Conservation (phyloP, 164 flowering plant genomes). For the Platanus orientalis region DNA sequence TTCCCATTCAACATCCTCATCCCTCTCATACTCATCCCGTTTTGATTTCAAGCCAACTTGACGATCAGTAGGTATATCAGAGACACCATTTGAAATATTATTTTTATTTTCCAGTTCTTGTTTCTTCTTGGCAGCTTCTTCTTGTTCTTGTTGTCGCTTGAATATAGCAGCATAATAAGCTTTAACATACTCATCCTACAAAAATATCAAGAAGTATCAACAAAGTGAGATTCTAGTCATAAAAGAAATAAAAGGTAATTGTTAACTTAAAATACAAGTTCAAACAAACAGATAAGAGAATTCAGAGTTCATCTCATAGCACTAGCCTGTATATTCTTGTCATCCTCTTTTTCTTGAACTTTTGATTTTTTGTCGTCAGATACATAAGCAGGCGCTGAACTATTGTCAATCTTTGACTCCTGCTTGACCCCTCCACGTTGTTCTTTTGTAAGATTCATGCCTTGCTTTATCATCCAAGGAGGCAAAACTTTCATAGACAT, state of each 20-base stretch:
- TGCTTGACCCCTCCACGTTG: constrained; percentile 78
- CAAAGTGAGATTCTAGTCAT: constrained; percentile 2
- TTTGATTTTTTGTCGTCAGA: constrained; percentile 68
- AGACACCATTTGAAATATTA: constrained; percentile 15
- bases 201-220: constrained; percentile 5
- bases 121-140: constrained; percentile 38
- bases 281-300: background rate
- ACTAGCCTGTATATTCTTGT: constrained; percentile 55
- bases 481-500: constrained; percentile 71
- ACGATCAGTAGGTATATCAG: constrained; percentile 40
- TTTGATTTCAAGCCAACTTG: constrained; percentile 79
- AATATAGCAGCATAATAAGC: constrained; percentile 83
- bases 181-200: constrained; percentile 79
- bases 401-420: constrained; percentile 48
- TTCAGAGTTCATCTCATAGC: constrained; percentile 1
- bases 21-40: constrained; percentile 57
- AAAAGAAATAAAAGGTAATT: background rate
- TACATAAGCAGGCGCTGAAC: constrained; percentile 26
- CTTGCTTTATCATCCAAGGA: constrained; percentile 98
- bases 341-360: constrained; percentile 31
- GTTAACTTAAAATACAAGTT: background rate
- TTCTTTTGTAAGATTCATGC: constrained; percentile 88
- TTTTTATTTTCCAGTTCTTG: constrained; percentile 25
- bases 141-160: constrained; percentile 54
- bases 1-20: constrained; percentile 85